Conservation (phyloP, 1,284 basidiomycete genomes). For the Pulveroboletus sp. region DNA sequence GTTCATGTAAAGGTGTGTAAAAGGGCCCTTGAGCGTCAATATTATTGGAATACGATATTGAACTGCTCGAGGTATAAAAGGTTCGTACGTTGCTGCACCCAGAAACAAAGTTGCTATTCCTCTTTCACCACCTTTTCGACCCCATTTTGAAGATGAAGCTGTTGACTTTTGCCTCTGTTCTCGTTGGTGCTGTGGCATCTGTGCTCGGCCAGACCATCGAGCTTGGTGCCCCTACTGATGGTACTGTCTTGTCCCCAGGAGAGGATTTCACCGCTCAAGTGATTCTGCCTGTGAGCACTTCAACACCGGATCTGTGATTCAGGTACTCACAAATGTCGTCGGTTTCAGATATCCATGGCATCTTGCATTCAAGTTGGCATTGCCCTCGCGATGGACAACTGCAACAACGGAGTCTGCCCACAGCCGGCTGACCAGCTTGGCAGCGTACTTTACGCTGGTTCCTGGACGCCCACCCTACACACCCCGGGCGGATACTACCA, state of each 20-base stretch:
- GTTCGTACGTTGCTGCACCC: too few relatives aligned
- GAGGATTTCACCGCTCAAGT: conserved; percentile 23
- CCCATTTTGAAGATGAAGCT: too few relatives aligned
- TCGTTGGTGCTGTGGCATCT: conserved; percentile 9
- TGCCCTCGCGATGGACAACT: conserved; percentile 29
- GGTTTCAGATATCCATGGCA: conserved; percentile 22
- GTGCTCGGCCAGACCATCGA: conserved; percentile 33
- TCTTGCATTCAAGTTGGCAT: conserved; percentile 34
- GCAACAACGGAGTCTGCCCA: conserved; percentile 26
- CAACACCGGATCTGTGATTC: background rate
- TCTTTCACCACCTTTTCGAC: too few relatives aligned
- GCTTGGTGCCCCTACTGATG: conserved; percentile 25
- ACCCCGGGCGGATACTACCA: conserved; percentile 31
- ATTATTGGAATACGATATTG: too few relatives aligned
- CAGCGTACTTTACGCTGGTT: conserved; percentile 31
- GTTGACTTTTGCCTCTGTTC: conserved; percentile 2
- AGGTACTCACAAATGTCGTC: background rate
- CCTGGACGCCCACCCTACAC: conserved; percentile 30
- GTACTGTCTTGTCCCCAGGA: conserved; percentile 18
- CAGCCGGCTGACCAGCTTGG: conserved; percentile 26
- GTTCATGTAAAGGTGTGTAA: too few relatives aligned
- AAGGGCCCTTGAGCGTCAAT: too few relatives aligned
- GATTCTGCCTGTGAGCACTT: conserved; percentile 23
- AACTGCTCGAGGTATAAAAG: too few relatives aligned
- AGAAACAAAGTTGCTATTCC: too few relatives aligned